phyloP scores from a whole-genome alignment of 768 basidiomycete species.

The Termitomyces sp. region DNA sequence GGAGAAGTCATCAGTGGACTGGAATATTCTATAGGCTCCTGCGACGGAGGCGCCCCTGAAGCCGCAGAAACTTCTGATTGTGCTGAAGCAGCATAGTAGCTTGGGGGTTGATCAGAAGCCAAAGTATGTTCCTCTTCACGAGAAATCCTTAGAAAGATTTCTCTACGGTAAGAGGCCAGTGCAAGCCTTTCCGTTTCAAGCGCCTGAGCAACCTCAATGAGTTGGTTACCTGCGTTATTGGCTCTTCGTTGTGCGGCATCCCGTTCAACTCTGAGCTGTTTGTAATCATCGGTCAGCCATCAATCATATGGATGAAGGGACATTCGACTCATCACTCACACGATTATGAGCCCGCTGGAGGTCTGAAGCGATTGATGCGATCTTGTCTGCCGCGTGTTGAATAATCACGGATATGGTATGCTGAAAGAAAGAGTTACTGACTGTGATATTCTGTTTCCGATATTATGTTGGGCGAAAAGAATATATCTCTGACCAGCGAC shows the following conservation, averaged over 20 bases:
- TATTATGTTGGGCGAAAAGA: conserved; percentile 35
- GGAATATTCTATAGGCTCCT: background rate
- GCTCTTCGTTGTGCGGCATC: conserved; percentile 24
- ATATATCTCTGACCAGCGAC: conserved; percentile 31
- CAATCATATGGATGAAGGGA: background rate
- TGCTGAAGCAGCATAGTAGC: conserved; percentile 19
- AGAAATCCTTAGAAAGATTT: conserved; percentile 27
- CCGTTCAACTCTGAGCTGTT: conserved; percentile 26
- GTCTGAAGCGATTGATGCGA: conserved; percentile 28
- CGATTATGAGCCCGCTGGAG: conserved; percentile 28
- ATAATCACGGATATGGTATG: background rate
- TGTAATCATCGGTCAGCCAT: background rate
- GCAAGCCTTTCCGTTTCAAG: conserved; percentile 22
- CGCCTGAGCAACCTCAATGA: conserved; percentile 18
- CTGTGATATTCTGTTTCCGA: conserved; percentile 38
- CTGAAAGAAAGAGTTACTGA: conserved; percentile 14
- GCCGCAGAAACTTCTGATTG: background rate
- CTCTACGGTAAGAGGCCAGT: conserved; percentile 24
- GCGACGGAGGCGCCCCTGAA: background rate
- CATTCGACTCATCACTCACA: conserved; percentile 16
- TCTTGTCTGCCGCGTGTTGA: conserved; percentile 26
- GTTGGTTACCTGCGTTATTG: conserved; percentile 22
- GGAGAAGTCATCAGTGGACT: background rate
- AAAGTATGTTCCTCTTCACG: conserved; percentile 10
- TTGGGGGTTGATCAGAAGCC: conserved; percentile 19